Conservation (phyloP, 345 rosid species). For the Erucastrum elatum region DNA sequence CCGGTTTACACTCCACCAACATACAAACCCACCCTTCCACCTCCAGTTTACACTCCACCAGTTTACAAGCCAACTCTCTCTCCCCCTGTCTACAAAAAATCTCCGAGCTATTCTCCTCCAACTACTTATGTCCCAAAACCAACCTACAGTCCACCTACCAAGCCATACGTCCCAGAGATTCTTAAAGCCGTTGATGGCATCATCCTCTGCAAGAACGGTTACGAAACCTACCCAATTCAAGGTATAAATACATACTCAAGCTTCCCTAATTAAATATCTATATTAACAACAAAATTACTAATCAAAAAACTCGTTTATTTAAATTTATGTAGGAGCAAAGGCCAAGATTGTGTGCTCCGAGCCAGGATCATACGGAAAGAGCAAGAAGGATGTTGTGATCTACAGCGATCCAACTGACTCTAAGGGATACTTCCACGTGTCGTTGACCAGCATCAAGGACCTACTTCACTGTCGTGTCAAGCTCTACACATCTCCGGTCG, state of each 20-base stretch:
- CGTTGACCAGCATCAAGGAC: background rate
- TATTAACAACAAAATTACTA: background rate
- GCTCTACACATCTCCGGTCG: constrained; percentile 1
- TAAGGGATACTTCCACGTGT: background rate
- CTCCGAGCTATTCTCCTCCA: constrained; percentile 12
- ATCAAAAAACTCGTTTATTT: background rate
- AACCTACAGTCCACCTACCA: constrained; percentile 5
- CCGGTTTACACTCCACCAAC: background rate
- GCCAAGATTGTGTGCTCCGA: background rate
- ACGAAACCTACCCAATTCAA: constrained; percentile 42
- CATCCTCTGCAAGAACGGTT: constrained; percentile 47
- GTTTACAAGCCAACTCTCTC: background rate
- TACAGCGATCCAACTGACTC: constrained; percentile 5
- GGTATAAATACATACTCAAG: constrained; percentile 35
- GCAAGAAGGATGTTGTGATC: constrained; percentile 1
- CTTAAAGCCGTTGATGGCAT: constrained; percentile 42
- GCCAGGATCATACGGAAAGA: background rate
- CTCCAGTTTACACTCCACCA: constrained; percentile 1
- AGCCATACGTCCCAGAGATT: constrained; percentile 10
- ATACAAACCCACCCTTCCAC: background rate
- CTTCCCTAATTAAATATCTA: background rate
- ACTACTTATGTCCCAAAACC: constrained; percentile 2
- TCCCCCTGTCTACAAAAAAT: constrained; percentile 14
- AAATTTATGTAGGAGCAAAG: constrained; percentile 2
- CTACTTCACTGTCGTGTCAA: background rate